Conservation (phyloP, 148 eudicot genomes). For the Spergularia marina region DNA sequence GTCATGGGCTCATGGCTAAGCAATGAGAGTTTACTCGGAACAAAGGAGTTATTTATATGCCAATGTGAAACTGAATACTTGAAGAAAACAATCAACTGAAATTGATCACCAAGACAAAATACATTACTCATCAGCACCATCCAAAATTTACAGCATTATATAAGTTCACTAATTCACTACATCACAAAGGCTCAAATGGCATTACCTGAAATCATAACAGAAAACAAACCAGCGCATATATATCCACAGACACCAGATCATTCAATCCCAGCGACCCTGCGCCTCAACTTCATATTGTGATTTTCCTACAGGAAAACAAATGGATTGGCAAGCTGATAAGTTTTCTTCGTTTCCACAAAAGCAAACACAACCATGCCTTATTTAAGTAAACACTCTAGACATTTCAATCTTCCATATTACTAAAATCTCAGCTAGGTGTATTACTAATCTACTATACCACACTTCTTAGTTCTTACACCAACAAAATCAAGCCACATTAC, state of each 20-base stretch:
- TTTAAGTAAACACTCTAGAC: not conserved
- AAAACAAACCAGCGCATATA: conserved; percentile 10
- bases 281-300: conserved; percentile 62
- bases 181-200: not conserved
- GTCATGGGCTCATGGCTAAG: too few species aligned
- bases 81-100: not conserved
- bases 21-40: too few species aligned
- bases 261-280: conserved; percentile 71
- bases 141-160: not conserved
- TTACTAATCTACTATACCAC: too few species aligned
- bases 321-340: not conserved
- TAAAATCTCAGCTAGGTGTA: too few species aligned
- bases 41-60: too few species aligned
- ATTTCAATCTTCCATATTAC: too few species aligned
- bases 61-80: too few species aligned
- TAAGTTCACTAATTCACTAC: not conserved
- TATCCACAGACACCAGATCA: conserved; percentile 29
- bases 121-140: not conserved
- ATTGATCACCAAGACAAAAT: not conserved
- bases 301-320: conserved; percentile 42
- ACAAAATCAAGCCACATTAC: too few species aligned
- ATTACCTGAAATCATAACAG: conserved; percentile 31
- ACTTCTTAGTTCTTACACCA: too few species aligned
- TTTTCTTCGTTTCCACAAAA: not conserved
- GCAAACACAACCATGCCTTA: not conserved